These are phyloP conservation scores for Aspergillus persii DNA, from an alignment of 2,329 filamentous ascomycete genomes.

Conservation along the genomic window DNA sequence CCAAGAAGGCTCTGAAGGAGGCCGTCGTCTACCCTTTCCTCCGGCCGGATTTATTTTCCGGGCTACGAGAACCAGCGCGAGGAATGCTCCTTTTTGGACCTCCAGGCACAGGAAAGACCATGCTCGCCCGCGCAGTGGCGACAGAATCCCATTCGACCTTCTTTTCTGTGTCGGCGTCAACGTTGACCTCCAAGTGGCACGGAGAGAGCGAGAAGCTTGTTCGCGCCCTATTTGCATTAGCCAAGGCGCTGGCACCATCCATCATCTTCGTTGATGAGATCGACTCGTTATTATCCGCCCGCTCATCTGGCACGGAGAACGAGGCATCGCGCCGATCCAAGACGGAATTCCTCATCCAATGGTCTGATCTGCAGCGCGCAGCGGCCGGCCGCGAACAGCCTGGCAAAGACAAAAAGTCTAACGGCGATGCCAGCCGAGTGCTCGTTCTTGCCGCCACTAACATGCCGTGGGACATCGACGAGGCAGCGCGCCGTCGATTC, in stretches of 20 bases:
- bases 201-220: constrained; percentile 97
- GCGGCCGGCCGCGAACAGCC: constrained; percentile 77
- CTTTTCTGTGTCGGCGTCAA: constrained; percentile 94
- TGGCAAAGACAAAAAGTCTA: constrained; percentile 54
- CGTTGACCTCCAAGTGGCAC: constrained; percentile 90
- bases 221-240: constrained; percentile 83
- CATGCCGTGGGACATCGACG: constrained; percentile 95
- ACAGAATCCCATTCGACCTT: constrained; percentile 94
- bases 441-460: constrained; percentile 95
- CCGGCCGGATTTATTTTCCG: constrained; percentile 92
- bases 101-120: constrained; percentile 97
- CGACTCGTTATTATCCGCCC: constrained; percentile 82
- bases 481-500: constrained; percentile 86
- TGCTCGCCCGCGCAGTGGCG: constrained; percentile 90
- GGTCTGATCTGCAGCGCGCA: constrained; percentile 89
- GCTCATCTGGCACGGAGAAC: constrained; percentile 76
- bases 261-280: constrained; percentile 99
- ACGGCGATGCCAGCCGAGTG: constrained; percentile 81
- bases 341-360: constrained; percentile 96
- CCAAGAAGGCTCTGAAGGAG: constrained; percentile 89
- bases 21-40: constrained; percentile 96
- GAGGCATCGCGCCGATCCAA: constrained; percentile 93
- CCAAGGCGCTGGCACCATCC: constrained; percentile 82
- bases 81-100: constrained; percentile 97
- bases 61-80: constrained; percentile 84